phyloP scores from a whole-genome alignment of 2,329 filamentous ascomycete species.

The Colletotrichum ledebouriae region DNA sequence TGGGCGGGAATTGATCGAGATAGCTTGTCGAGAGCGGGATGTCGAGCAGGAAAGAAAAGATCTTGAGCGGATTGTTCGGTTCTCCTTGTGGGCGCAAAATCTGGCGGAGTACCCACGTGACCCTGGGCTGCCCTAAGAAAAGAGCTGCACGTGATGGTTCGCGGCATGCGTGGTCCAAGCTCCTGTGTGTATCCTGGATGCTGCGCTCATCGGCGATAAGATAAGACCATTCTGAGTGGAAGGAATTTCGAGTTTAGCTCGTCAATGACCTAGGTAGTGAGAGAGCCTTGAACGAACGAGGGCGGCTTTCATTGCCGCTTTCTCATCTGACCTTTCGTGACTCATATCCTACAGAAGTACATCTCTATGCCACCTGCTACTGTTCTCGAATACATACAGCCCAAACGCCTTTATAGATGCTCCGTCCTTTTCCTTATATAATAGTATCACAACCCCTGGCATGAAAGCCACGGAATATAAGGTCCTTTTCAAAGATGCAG shows the following conservation, averaged over 20 bases:
- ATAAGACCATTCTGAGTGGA: conserved; percentile 8
- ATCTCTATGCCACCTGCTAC: not conserved
- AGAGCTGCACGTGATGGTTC: conserved; percentile 15
- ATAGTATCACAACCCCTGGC: not conserved
- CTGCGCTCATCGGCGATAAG: conserved; percentile 6
- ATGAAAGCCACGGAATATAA: not conserved
- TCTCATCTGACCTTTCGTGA: not conserved
- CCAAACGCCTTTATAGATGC: conserved; percentile 30
- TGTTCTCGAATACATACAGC: conserved; percentile 4
- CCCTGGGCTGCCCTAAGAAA: not conserved
- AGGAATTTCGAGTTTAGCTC: not conserved
- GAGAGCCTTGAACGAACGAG: not conserved
- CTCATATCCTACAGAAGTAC: conserved; percentile 14
- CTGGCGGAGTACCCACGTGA: conserved; percentile 5
- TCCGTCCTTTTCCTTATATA: conserved; percentile 1
- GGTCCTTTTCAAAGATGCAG: conserved; percentile 8
- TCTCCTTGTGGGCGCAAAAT: not conserved
- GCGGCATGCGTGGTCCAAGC: conserved; percentile 5
- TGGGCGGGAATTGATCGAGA: conserved; percentile 30
- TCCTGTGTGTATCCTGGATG: not conserved
- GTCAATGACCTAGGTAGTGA: not conserved
- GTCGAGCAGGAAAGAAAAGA: conserved; percentile 5
- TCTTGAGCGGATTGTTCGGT: conserved; percentile 11
- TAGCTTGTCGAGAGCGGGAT: conserved; percentile 13
- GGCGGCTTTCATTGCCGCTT: not conserved